Conservation (phyloP, 768 basidiomycete genomes). For the Tricholoma bakamatsutake region DNA sequence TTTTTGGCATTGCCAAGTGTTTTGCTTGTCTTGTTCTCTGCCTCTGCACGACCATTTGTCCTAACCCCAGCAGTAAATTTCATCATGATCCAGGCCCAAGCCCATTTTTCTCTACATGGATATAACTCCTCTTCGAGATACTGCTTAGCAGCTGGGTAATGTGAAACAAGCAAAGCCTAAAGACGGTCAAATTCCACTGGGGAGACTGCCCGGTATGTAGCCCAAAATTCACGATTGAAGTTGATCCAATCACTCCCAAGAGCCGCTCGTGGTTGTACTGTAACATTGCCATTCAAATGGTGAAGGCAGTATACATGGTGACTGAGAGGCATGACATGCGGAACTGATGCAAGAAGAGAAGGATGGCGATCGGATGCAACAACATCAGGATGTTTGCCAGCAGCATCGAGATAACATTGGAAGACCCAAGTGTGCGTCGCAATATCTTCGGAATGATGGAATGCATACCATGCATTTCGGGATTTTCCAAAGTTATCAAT, state of each 20-base stretch:
- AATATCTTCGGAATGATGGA: constrained; percentile 14
- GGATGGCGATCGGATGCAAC: constrained; percentile 7
- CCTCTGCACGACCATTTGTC: constrained; percentile 27
- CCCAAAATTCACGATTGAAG: constrained; percentile 25
- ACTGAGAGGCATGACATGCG: constrained; percentile 1
- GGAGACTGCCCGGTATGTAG: constrained; percentile 12
- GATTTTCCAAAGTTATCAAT: constrained; percentile 15
- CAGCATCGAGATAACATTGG: neutral
- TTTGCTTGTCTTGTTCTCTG: constrained; percentile 20
- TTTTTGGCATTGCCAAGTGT: constrained; percentile 16
- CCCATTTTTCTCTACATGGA: too few relatives aligned
- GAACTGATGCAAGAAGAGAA: constrained; percentile 4
- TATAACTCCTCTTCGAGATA: too few relatives aligned
- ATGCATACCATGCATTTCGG: constrained; percentile 18
- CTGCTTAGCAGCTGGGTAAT: too few relatives aligned
- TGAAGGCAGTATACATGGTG: constrained; percentile 11
- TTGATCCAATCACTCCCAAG: constrained; percentile 13
- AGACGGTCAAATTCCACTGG: constrained; percentile 17
- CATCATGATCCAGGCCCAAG: constrained; percentile 22
- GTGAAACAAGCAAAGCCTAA: constrained; percentile 12
- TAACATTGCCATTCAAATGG: constrained; percentile 13
- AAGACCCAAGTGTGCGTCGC: constrained; percentile 14
- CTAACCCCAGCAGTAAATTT: constrained; percentile 27
- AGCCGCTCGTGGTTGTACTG: constrained; percentile 10
- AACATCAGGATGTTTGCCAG: constrained; percentile 1